Conservation (phyloP, 305 asterid genomes). For the Fraxinus sp. region DNA sequence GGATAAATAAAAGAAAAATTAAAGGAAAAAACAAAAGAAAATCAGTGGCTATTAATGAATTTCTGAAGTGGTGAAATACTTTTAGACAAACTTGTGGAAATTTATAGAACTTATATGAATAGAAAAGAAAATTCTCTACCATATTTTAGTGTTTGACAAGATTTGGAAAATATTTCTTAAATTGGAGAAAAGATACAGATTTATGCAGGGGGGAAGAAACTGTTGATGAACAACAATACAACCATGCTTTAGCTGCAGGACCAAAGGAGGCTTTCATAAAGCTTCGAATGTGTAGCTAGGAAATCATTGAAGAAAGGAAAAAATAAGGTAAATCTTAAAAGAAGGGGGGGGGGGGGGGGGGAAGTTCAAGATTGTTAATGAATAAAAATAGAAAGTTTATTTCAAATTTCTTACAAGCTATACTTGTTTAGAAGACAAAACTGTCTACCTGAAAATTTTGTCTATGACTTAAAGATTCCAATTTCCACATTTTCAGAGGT, state of each 20-base stretch:
- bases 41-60: background rate
- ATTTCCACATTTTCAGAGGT: background rate
- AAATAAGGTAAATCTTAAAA: slow-evolving; percentile 25
- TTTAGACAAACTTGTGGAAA: background rate
- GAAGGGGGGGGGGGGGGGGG: background rate
- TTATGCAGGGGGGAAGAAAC: slow-evolving; percentile 14
- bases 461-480: background rate
- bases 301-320: slow-evolving; percentile 18
- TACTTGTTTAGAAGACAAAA: background rate
- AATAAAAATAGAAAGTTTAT: background rate
- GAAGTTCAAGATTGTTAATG: background rate
- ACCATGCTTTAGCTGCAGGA: slow-evolving; percentile 15
- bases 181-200: background rate
- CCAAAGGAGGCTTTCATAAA: slow-evolving; percentile 25
- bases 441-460: background rate
- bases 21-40: background rate
- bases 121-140: background rate
- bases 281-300: slow-evolving; percentile 22
- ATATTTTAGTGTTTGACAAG: slow-evolving; percentile 22
- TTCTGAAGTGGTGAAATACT: background rate
- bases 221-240: slow-evolving; percentile 45
- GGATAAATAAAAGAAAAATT: background rate
- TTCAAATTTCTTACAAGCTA: background rate
- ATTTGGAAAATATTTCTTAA: background rate
- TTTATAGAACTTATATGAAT: background rate